Percentiles rank a stretch among this genome's conserved stretches.
These are phyloP conservation scores for Beauveria caledonica DNA, from an alignment of 2,329 filamentous ascomycete species.

Conservation along the genomic window DNA sequence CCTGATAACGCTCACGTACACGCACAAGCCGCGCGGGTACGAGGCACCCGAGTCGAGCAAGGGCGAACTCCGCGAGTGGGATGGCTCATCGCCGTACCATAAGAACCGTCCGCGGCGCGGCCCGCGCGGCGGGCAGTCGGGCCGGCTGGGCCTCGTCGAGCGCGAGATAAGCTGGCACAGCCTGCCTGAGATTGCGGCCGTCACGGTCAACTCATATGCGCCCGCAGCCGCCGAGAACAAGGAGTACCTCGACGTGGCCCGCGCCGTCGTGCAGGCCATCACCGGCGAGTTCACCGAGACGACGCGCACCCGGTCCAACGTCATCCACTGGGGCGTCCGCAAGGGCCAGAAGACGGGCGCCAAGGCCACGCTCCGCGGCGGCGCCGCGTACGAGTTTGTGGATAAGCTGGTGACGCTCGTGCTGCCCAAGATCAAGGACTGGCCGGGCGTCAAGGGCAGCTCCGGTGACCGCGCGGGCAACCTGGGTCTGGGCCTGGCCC, in stretches of 20 bases:
- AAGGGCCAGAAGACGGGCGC: constrained; percentile 64
- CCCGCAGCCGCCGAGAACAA: constrained; percentile 64
- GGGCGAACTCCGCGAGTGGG: constrained; percentile 74
- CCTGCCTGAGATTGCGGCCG: constrained; percentile 70
- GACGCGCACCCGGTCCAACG: constrained; percentile 60
- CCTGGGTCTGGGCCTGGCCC: constrained; percentile 69
- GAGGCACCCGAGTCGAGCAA: constrained; percentile 35
- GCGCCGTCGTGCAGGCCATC: constrained; percentile 78
- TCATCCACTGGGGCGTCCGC: constrained; percentile 67
- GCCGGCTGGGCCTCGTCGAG: constrained; percentile 64
- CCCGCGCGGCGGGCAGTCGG: constrained; percentile 62
- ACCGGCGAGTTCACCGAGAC: constrained; percentile 66
- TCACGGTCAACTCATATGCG: constrained; percentile 72
- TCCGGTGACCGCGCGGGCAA: constrained; percentile 87
- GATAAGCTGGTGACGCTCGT: constrained; percentile 87
- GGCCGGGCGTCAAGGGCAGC: constrained; percentile 56
- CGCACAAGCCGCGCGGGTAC: constrained; percentile 74
- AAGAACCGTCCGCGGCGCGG: constrained; percentile 80
- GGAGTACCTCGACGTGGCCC: constrained; percentile 70
- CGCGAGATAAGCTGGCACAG: constrained; percentile 71
- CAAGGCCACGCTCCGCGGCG: constrained; percentile 69
- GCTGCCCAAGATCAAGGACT: constrained; percentile 93
- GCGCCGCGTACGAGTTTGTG: constrained; percentile 82
- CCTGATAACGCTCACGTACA: constrained; percentile 81
- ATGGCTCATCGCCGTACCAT: constrained; percentile 87